Evolutionary conservation across 2,329 filamentous ascomycete genomes (phyloP).

Genomic region (Aureobasidium sp.): DNA sequence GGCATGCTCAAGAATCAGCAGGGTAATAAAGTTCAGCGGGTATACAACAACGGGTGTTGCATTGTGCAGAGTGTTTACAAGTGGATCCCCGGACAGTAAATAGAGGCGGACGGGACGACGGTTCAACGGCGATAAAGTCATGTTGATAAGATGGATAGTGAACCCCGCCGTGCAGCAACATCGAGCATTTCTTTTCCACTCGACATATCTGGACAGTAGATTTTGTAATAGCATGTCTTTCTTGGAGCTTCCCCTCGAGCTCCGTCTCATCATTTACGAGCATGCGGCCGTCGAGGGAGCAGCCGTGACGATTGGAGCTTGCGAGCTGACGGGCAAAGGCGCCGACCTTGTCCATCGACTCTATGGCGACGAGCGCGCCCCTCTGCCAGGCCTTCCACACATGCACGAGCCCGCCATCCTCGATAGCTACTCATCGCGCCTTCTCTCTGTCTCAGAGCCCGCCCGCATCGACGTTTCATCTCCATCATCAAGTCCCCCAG

Average conservation of each 20-base stretch:
- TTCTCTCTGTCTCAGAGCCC: constrained; percentile 28
- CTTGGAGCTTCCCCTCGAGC: constrained; percentile 32
- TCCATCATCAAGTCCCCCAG: background rate
- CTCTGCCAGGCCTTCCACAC: constrained; percentile 33
- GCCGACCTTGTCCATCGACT: constrained; percentile 27
- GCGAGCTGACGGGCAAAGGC: constrained; percentile 27
- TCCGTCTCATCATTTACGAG: constrained; percentile 38
- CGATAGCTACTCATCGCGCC: constrained; percentile 27
- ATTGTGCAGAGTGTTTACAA: constrained; percentile 11
- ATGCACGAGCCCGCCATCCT: constrained; percentile 32
- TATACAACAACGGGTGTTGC: constrained; percentile 5
- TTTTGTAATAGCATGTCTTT: constrained; percentile 17
- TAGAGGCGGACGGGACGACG: constrained; percentile 11
- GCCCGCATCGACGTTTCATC: constrained; percentile 20
- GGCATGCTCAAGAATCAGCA: background rate
- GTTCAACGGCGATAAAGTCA: constrained; percentile 6
- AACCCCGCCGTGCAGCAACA: background rate
- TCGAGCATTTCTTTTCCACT: background rate
- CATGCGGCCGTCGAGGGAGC: constrained; percentile 32
- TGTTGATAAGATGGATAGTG: background rate
- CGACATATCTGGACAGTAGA: background rate
- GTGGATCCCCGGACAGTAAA: constrained; percentile 10
- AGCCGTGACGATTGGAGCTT: constrained; percentile 34
- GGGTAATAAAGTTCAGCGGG: background rate
- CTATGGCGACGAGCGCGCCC: constrained; percentile 21